Evolutionary conservation across 768 basidiomycete genomes (phyloP).

Genomic region (Naematelia encephala): DNA sequence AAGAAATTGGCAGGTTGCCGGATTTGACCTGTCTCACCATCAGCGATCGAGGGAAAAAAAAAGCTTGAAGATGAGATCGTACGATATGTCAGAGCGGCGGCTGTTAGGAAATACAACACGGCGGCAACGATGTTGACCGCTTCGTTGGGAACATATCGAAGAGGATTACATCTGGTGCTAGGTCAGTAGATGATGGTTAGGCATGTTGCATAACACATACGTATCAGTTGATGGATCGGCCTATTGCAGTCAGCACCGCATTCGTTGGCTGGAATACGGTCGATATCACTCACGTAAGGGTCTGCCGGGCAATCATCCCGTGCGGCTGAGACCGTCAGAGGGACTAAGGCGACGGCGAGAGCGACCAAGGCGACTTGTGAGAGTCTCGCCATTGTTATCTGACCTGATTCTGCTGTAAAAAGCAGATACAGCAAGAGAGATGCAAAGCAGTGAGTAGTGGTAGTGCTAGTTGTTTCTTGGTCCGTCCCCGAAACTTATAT

Average conservation of each 20-base stretch:
- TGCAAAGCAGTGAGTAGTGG: too few relatives aligned
- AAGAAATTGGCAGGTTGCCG: conserved; percentile 39
- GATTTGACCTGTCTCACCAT: conserved; percentile 15
- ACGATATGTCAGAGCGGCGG: conserved; percentile 41
- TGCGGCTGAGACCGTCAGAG: neutral
- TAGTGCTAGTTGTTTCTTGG: too few relatives aligned
- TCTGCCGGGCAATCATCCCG: neutral
- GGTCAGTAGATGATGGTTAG: neutral
- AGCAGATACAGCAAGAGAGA: too few relatives aligned
- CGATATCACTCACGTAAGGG: neutral
- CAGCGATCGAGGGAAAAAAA: neutral
- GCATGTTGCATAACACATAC: neutral
- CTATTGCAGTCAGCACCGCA: neutral
- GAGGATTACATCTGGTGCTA: conserved; percentile 44
- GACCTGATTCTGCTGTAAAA: too few relatives aligned
- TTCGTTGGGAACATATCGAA: conserved; percentile 47
- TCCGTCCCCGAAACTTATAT: too few relatives aligned
- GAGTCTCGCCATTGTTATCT: neutral
- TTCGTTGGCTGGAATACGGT: too few relatives aligned
- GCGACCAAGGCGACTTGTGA: neutral
- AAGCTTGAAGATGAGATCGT: conserved; percentile 7
- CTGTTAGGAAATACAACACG: conserved; percentile 44
- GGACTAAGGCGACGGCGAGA: neutral
- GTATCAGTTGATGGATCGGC: neutral
- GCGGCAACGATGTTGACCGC: conserved; percentile 37